These are phyloP conservation scores for Meredithiella fracta DNA, from an alignment of 2,329 filamentous ascomycete species.

Conservation along the genomic window DNA sequence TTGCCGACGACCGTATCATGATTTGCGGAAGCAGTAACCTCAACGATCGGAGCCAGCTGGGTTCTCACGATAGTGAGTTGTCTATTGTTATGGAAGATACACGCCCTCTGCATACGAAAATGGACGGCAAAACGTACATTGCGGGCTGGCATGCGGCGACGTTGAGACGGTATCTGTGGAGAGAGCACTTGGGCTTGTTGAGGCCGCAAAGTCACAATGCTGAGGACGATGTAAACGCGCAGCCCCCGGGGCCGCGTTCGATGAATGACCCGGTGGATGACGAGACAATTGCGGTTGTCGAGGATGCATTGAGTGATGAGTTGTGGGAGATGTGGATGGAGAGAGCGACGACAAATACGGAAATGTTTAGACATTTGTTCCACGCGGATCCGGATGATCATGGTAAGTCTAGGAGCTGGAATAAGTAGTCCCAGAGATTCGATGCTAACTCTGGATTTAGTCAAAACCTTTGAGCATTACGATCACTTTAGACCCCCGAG, in stretches of 20 bases:
- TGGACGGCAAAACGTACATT: constrained; percentile 63
- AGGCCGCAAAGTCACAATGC: constrained; percentile 56
- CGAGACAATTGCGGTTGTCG: constrained; percentile 46
- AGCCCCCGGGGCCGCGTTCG: constrained; percentile 49
- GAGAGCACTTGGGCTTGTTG: constrained; percentile 75
- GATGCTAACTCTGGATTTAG: constrained; percentile 22
- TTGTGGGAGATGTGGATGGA: constrained; percentile 54
- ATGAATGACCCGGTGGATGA: constrained; percentile 48
- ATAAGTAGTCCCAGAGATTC: not conserved
- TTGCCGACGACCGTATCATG: constrained; percentile 71
- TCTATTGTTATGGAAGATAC: constrained; percentile 81
- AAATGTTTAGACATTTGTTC: constrained; percentile 63
- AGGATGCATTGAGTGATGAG: constrained; percentile 52
- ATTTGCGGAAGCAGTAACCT: constrained; percentile 81
- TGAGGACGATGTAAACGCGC: constrained; percentile 51
- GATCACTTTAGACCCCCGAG: constrained; percentile 57
- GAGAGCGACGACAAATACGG: constrained; percentile 54
- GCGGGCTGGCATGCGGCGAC: constrained; percentile 72
- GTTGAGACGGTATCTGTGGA: constrained; percentile 67
- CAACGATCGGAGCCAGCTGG: constrained; percentile 79
- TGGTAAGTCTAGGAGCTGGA: constrained; percentile 30
- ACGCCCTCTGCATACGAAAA: constrained; percentile 49
- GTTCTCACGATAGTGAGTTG: constrained; percentile 80
- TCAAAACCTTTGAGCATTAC: constrained; percentile 83
- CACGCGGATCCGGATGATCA: constrained; percentile 80